A percentile compares a stretch with the other conserved stretches of the same genome.
Conservation (phyloP, 148 eudicot species). For the Amaranthus palmeri region DNA sequence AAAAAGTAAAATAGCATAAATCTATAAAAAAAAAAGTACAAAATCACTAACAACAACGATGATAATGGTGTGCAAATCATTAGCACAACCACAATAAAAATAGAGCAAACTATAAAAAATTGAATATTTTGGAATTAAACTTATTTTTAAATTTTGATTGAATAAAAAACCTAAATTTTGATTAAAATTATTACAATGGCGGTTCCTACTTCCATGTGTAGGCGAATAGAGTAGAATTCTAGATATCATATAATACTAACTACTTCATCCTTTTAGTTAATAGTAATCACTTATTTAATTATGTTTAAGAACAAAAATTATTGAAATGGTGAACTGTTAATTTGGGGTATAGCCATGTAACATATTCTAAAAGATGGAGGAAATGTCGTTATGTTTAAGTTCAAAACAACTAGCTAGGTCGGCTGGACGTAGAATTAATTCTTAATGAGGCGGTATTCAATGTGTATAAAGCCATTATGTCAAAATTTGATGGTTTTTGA, state of each 20-base stretch:
- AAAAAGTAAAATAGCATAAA: no score
- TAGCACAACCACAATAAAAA: no score
- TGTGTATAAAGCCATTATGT: constrained; percentile 6
- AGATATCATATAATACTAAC: no score
- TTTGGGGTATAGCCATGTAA: background rate
- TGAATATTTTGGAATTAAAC: no score
- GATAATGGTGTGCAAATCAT: no score
- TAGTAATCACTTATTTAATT: background rate
- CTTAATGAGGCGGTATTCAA: background rate
- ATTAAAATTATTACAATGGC: background rate
- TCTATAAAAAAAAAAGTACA: no score
- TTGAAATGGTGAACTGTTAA: background rate
- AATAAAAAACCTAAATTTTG: no score
- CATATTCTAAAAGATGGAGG: background rate
- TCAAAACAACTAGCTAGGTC: background rate
- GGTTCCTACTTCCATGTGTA: background rate
- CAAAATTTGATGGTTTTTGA: constrained; percentile 4
- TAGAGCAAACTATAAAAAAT: no score
- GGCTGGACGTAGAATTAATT: background rate
- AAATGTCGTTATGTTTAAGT: background rate
- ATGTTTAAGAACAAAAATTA: background rate
- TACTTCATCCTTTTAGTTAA: background rate
- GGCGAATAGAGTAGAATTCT: no score
- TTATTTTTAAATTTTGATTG: no score
- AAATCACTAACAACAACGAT: no score